phyloP scores from a whole-genome alignment of 305 asterid species.

The Plantago rigida region DNA sequence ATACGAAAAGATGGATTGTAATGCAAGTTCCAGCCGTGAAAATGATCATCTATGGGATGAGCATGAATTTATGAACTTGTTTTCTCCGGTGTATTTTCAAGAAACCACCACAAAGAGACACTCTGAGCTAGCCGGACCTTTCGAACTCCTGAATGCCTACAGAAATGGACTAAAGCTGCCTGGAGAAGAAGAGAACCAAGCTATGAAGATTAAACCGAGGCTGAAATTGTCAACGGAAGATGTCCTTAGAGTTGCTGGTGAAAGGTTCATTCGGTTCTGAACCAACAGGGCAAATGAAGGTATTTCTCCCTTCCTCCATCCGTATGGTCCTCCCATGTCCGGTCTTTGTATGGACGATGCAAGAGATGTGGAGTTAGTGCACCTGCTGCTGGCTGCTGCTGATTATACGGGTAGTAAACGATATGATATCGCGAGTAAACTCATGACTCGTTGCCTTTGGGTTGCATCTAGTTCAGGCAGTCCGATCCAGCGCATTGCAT shows the following conservation, averaged over 20 bases:
- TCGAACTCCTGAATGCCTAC: slow-evolving; percentile 31
- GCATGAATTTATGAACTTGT: slow-evolving; percentile 20
- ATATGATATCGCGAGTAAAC: slow-evolving; percentile 33
- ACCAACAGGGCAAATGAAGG: slow-evolving; percentile 44
- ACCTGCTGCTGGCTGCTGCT: slow-evolving; percentile 44
- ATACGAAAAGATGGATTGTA: too few relatives aligned
- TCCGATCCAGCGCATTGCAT: slow-evolving; percentile 47
- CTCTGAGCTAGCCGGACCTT: slow-evolving; percentile 24
- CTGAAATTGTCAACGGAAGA: slow-evolving; percentile 35
- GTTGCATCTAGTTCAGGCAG: slow-evolving; percentile 37
- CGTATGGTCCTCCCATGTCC: slow-evolving; percentile 38
- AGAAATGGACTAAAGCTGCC: slow-evolving; percentile 29
- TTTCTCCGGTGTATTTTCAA: slow-evolving; percentile 20
- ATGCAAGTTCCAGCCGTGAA: slow-evolving; percentile 1
- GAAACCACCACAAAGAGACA: not conserved
- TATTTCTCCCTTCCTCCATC: slow-evolving; percentile 41
- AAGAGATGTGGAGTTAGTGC: slow-evolving; percentile 43
- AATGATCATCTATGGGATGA: slow-evolving; percentile 22
- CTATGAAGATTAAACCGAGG: not conserved
- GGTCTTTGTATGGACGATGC: slow-evolving; percentile 41
- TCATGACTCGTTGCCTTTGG: slow-evolving; percentile 38
- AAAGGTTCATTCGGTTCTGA: slow-evolving; percentile 46
- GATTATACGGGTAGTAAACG: slow-evolving; percentile 31
- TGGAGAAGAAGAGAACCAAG: not conserved
- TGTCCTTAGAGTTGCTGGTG: slow-evolving; percentile 43